Conservation (phyloP, 805 yeast genomes). For the Metschnikowia reukaufii region DNA sequence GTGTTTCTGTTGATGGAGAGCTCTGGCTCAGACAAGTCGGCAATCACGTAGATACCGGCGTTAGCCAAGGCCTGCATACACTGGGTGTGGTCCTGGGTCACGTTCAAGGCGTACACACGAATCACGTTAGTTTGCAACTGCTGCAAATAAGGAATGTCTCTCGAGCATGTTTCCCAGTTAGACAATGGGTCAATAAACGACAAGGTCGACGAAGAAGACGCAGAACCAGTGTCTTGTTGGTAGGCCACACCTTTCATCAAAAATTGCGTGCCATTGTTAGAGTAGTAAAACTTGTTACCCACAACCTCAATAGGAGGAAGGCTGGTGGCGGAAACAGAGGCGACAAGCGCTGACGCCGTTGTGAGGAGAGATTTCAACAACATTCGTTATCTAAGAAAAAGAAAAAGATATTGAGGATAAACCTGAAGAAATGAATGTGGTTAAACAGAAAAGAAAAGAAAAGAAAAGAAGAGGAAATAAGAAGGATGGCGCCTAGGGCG, state of each 20-base stretch:
- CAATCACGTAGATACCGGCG: slow-evolving; percentile 88
- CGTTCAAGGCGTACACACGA: slow-evolving; percentile 74
- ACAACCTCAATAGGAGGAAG: slow-evolving; percentile 55
- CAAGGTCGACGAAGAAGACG: slow-evolving; percentile 46
- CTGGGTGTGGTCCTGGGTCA: slow-evolving; percentile 59
- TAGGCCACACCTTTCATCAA: slow-evolving; percentile 77
- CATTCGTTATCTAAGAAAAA: slow-evolving; percentile 21
- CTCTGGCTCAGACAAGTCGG: slow-evolving; percentile 80
- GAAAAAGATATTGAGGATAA: not conserved
- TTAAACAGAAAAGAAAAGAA: not conserved
- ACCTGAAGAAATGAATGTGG: not conserved
- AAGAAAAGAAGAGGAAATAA: not conserved
- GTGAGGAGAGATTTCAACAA: slow-evolving; percentile 34
- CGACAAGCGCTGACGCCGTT: slow-evolving; percentile 22
- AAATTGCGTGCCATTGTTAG: slow-evolving; percentile 77
- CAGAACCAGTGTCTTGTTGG: slow-evolving; percentile 62
- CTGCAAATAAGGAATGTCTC: slow-evolving; percentile 73
- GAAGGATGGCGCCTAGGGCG: not conserved
- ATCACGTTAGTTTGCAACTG: slow-evolving; percentile 65
- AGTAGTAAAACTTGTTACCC: slow-evolving; percentile 75
- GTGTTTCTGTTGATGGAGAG: slow-evolving; percentile 57
- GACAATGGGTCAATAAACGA: slow-evolving; percentile 71
- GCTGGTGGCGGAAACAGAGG: slow-evolving; percentile 13
- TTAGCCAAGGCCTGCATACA: slow-evolving; percentile 69
- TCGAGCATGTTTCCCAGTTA: slow-evolving; percentile 55